These are phyloP conservation scores for Apocynum venetum DNA, from an alignment of 257 asterid species.

Conservation along the genomic window DNA sequence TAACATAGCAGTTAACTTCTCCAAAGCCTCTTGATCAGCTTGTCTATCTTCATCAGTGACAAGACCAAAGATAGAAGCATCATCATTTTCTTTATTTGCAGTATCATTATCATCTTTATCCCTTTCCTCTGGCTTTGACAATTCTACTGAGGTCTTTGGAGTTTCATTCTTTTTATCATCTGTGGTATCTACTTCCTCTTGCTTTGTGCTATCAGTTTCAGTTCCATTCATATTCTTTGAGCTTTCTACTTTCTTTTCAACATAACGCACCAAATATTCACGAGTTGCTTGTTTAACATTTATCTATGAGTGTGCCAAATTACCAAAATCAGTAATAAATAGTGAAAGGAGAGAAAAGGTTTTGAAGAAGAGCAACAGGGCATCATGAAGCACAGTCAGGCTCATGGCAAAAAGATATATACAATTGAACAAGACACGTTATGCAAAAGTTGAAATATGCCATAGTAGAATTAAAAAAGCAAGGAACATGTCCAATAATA, in stretches of 20 bases:
- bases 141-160: conserved; percentile 38
- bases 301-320: conserved; percentile 48
- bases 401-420: background rate
- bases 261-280: conserved; percentile 68
- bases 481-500: background rate
- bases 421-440: background rate
- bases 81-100: conserved; percentile 46
- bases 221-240: conserved; percentile 41
- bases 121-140: conserved; percentile 38
- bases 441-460: background rate
- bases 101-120: conserved; percentile 29
- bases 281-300: conserved; percentile 74
- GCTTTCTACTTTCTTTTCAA: conserved; percentile 60
- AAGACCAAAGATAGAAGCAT: conserved; percentile 63
- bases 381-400: background rate
- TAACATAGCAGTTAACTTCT: conserved; percentile 63
- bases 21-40: conserved; percentile 66
- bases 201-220: conserved; percentile 42
- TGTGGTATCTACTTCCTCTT: conserved; percentile 43
- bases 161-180: conserved; percentile 47
- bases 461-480: background rate
- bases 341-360: background rate
- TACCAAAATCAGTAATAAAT: conserved; percentile 28
- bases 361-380: background rate
- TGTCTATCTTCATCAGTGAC: conserved; percentile 74